Base-by-base conservation (phyloP, 352 stramenopile genomes). In the Phytophthora sansomeana region DNA sequence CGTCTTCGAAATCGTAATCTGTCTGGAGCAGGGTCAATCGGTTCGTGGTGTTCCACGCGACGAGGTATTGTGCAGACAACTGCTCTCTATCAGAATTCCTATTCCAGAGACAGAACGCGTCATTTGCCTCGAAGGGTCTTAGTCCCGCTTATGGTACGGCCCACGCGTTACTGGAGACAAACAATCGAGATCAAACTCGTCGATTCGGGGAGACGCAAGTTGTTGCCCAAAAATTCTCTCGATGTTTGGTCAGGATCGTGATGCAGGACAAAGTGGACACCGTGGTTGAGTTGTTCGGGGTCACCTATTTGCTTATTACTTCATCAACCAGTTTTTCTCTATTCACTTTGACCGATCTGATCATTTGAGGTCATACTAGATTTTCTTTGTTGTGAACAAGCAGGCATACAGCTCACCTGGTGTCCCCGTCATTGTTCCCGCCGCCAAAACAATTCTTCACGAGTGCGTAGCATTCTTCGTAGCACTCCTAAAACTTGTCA, bases 81-180 rank as follows among this genome's bases (percentile, higher is more conserved):
- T 48, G 17, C 21, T 8, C 8, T 8, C 6, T 30, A 48, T 7
- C 17, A 48, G 17, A 19, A 7, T 48, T 16, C 21, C 29, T 26
- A 17, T 32, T 16, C 21, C 17, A 9, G 4, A 47, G 5, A 47
- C 16, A 47, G 41, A 30, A 47, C 17, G 5, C 5, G 41, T 47
- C 41, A 47, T 30, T 26, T 24, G 41, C 10, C 41, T 29, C 41
- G 17, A 47, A 47, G 17, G 1, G 41, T 17, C 29, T 47, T 11
- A 29, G 16, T 28, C n/a, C 14, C 17, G 41, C 10, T 44, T 44
- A 10, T 44, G 14, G 38, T 44, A 44, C 17, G 38, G 38, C 16
- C 38, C 38, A 44, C 16, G 41, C 17, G 17, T 47, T 7, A 29
- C 41, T 47, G 21, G 83, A 72, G 77, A 63, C 69, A 50, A 16